Conservation (phyloP, 176 grass and related monocot species). For the Oryza australiensis region DNA sequence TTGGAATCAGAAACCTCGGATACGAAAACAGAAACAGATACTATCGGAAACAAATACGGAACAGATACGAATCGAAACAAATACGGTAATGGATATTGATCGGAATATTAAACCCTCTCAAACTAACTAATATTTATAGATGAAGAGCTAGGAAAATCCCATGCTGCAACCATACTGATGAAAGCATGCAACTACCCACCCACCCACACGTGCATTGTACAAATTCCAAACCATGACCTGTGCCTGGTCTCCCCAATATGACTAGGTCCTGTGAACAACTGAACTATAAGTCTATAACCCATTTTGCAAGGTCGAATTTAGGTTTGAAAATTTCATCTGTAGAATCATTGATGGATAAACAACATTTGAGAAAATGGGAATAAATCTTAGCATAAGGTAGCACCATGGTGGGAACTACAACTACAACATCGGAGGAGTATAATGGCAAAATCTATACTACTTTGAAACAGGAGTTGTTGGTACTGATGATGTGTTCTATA, state of each 20-base stretch:
- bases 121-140: background rate
- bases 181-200: background rate
- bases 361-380: background rate
- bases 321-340: background rate
- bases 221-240: background rate
- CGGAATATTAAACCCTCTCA: too few relatives aligned
- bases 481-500: background rate
- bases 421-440: slow-evolving; percentile 20
- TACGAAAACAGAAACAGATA: too few relatives aligned
- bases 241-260: background rate
- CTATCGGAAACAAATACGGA: too few relatives aligned
- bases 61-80: too few relatives aligned
- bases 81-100: too few relatives aligned
- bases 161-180: background rate
- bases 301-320: background rate
- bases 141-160: background rate
- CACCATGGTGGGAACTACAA: background rate
- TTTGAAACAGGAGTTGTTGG: background rate
- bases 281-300: background rate
- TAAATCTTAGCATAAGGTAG: background rate
- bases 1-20: too few relatives aligned
- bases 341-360: background rate
- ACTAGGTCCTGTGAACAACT: background rate
- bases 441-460: background rate
- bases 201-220: background rate